Conservation (phyloP, 106 monocot species). For the Dendrobium catenatum region DNA sequence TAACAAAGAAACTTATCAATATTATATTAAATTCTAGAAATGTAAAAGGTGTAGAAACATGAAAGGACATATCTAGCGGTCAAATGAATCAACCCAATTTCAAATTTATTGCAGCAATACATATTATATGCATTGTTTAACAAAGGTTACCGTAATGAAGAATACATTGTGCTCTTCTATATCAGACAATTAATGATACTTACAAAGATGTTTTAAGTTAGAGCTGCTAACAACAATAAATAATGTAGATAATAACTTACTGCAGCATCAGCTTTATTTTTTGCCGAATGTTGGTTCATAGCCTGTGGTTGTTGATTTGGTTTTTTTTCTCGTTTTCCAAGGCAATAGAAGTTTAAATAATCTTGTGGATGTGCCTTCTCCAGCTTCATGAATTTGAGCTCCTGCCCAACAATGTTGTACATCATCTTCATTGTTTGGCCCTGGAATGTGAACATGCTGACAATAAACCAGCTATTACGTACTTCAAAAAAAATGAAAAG, state of each 20-base stretch:
- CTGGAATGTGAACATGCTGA: slow-evolving; percentile 6
- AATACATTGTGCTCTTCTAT: no score
- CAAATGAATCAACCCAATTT: no score
- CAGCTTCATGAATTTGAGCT: slow-evolving; percentile 11
- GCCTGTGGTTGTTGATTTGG: neutral
- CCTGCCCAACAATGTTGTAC: slow-evolving; percentile 40
- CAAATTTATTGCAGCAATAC: no score
- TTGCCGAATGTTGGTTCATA: neutral
- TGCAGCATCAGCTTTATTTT: neutral
- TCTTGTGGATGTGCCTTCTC: slow-evolving; percentile 37
- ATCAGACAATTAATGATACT: neutral
- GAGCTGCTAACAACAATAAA: no score
- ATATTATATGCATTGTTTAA: no score
- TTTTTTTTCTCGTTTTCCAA: slow-evolving; percentile 45
- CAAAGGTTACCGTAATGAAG: no score
- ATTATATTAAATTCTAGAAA: no score
- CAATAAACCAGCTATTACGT: neutral
- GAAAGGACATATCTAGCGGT: no score
- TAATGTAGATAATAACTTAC: neutral
- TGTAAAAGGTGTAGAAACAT: no score
- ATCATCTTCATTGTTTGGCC: slow-evolving; percentile 54
- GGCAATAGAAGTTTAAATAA: slow-evolving; percentile 69
- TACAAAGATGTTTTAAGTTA: no score
- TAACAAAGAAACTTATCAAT: no score
- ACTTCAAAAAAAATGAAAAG: neutral